Evolutionary conservation across 352 stramenopile species (phyloP), one percentile per base, ranked within the genome.

Genomic region (Pythium sukuiense): DNA sequence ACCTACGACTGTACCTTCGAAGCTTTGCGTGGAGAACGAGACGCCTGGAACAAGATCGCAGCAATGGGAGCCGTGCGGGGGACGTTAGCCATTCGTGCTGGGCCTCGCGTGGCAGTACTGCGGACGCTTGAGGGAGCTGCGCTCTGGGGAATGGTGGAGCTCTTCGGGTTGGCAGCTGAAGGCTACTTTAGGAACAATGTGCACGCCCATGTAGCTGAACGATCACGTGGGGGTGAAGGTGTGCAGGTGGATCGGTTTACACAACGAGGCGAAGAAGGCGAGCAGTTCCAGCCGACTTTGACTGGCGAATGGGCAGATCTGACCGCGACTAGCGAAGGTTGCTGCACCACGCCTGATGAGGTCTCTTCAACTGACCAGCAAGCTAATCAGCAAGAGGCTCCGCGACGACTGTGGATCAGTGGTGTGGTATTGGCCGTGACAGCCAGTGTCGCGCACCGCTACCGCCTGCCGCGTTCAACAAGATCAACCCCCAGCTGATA

Each of bases 1-100:
- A n/a, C 46, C 11, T 49, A 49, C 24, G 58, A 64, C 24, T 64
- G 58, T 13, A 30, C 7, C 5, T 27, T 57, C 4, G 29, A 64
- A 16, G 20, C 26, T 8, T 6, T 27, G n/a, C 58, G 58, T 29
- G 35, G 45, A 11, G 29, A 49, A 2, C n/a, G 24, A 2, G 46
- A 64, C 35, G 9, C n/a, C 1, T 48, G 26, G 43, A 56, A 57
- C 33, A n/a, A 39, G n/a, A 33, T 64, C 13, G 20, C 55, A 18
- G 46, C 58, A 8, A 52, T 57, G 9, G 46, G 46, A 11, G 18
- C 20, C 2, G 55, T 41, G n/a, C 58, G 58, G 13, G 58, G 58
- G 3, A 26, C 46, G 12, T 16, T 57, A 20, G 46, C 32, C 9
- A 41, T 41, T 46, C 41, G 43, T n/a, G 41, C 24, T 20, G 55